phyloP scores from a whole-genome alignment of 805 yeast species.

The Saccharomycopsis babjevae region DNA sequence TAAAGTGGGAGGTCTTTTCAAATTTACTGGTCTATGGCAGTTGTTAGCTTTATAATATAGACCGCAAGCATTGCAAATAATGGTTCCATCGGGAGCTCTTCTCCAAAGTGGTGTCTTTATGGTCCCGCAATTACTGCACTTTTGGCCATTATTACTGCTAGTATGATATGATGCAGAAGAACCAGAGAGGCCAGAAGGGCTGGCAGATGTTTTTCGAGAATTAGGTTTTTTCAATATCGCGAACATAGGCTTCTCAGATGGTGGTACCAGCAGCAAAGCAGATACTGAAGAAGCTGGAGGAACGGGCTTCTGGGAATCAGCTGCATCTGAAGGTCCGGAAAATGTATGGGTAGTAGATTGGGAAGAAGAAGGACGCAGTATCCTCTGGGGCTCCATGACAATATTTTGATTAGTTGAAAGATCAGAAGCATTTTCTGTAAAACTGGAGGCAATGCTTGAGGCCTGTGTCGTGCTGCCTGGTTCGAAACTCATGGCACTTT shows the following conservation, averaged over 20 bases:
- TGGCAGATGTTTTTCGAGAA: not conserved
- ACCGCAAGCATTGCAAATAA: constrained; percentile 53
- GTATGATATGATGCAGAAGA: not conserved
- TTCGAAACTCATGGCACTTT: too few species aligned
- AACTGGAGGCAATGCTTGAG: too few species aligned
- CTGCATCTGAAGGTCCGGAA: too few species aligned
- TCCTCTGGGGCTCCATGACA: too few species aligned
- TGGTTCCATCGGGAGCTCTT: constrained; percentile 44
- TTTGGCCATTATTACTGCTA: constrained; percentile 24
- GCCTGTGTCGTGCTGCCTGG: too few species aligned
- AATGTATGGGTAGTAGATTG: not conserved
- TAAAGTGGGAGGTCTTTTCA: constrained; percentile 15
- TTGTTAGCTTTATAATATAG: constrained; percentile 42
- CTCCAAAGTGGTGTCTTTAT: constrained; percentile 51
- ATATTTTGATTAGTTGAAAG: too few species aligned
- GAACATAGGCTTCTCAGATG: not conserved
- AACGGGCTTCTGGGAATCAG: not conserved
- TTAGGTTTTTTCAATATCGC: not conserved
- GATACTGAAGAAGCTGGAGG: not conserved
- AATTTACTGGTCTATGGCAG: constrained; percentile 31
- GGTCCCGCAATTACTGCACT: constrained; percentile 46
- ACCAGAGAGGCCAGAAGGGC: not conserved
- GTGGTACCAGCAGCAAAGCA: not conserved
- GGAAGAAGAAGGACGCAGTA: too few species aligned
- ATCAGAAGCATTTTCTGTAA: too few species aligned